These are phyloP conservation scores for Mortierella sp. DNA, from an alignment of 371 early-diverging fungal genomes.

Conservation along the genomic window DNA sequence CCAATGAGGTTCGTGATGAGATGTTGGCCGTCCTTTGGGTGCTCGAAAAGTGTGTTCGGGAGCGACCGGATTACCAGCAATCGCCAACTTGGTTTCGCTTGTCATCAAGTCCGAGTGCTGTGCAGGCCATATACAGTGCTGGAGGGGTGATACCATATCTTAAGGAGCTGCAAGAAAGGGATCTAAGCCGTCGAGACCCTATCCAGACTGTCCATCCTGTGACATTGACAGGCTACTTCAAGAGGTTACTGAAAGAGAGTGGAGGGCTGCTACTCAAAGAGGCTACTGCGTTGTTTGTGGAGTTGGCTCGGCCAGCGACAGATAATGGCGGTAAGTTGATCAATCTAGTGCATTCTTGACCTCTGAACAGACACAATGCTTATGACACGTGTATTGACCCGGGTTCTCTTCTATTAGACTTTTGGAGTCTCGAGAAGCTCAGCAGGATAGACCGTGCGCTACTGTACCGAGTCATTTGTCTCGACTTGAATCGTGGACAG, in stretches of 20 bases:
- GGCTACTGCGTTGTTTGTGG: slow-evolving; percentile 33
- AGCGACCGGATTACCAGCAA: slow-evolving; percentile 39
- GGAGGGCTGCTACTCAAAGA: slow-evolving; percentile 38
- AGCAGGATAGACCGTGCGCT: slow-evolving; percentile 36
- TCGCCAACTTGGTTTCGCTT: slow-evolving; percentile 49
- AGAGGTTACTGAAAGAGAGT: slow-evolving; percentile 37
- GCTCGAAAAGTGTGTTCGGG: slow-evolving; percentile 36
- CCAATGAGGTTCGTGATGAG: slow-evolving; percentile 22
- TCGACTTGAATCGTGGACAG: slow-evolving; percentile 34
- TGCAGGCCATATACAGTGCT: slow-evolving; percentile 21
- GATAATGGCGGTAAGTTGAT: slow-evolving; percentile 40
- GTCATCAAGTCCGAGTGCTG: slow-evolving; percentile 43
- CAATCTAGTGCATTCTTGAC: too few species aligned
- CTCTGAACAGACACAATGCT: too few species aligned
- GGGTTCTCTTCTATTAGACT: slow-evolving; percentile 19
- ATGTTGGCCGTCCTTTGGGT: slow-evolving; percentile 36
- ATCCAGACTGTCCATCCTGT: slow-evolving; percentile 35
- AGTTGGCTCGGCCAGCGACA: slow-evolving; percentile 26
- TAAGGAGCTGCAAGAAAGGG: slow-evolving; percentile 17
- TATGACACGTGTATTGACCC: too few species aligned
- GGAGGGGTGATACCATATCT: slow-evolving; percentile 35
- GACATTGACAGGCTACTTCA: slow-evolving; percentile 45
- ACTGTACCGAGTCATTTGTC: slow-evolving; percentile 34
- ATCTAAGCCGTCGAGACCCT: slow-evolving; percentile 14
- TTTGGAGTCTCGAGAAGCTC: slow-evolving; percentile 33